Conservation (phyloP, 345 rosid genomes). For the Garcia nutans region DNA sequence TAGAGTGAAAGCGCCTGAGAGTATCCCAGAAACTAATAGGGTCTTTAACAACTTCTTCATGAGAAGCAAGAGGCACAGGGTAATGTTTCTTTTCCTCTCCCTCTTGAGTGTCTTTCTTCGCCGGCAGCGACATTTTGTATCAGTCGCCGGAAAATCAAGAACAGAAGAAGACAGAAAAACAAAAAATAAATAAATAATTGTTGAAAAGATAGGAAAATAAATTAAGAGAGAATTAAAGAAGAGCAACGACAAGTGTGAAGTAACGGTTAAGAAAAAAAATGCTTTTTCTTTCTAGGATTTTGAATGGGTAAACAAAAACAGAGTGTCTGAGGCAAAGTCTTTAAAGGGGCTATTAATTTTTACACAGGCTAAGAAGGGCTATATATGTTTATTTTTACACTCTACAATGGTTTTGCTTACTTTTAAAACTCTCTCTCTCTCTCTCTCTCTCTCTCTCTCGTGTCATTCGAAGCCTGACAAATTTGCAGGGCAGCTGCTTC, state of each 20-base stretch:
- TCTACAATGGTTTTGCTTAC: background rate
- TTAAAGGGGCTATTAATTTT: constrained; percentile 10
- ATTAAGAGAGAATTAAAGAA: constrained; percentile 34
- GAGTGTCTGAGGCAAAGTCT: background rate
- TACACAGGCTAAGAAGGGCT: constrained; percentile 11
- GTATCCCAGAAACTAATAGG: constrained; percentile 74
- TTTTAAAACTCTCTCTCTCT: background rate
- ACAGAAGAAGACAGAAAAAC: background rate
- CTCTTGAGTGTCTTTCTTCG: constrained; percentile 24
- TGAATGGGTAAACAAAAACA: constrained; percentile 26
- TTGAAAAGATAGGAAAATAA: constrained; percentile 42
- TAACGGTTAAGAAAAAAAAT: constrained; percentile 66
- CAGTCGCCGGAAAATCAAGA: constrained; percentile 22
- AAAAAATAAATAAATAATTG: constrained; percentile 6
- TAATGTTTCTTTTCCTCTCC: constrained; percentile 41
- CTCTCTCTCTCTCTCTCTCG: constrained; percentile 15
- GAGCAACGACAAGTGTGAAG: constrained; percentile 42
- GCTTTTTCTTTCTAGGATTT: constrained; percentile 44
- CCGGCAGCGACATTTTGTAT: constrained; percentile 46
- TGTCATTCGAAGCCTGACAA: constrained; percentile 49
- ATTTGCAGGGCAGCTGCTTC: constrained; percentile 26
- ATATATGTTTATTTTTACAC: constrained; percentile 31
- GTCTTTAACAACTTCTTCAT: constrained; percentile 52
- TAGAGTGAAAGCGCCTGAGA: constrained; percentile 78
- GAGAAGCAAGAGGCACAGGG: constrained; percentile 64